Evolutionary conservation across 1,139 yeast species (phyloP), one percentile per base, ranked within the genome.

Genomic region (Waltiozyma sp.): DNA sequence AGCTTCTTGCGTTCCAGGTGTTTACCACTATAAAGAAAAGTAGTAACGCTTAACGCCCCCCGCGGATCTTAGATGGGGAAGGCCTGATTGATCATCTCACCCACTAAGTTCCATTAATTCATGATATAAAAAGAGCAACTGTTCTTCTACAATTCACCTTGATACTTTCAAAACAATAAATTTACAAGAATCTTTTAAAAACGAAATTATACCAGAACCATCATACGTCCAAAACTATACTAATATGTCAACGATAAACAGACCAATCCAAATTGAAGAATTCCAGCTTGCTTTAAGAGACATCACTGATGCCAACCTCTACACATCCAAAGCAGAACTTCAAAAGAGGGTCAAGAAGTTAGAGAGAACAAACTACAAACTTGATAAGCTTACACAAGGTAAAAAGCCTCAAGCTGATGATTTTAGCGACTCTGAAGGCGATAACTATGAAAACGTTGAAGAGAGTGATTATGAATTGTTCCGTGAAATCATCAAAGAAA

Each of bases 201-300:
- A n/a, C n/a, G n/a, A n/a, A n/a, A n/a, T n/a, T n/a, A n/a, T n/a
- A n/a, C n/a, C n/a, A n/a, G n/a, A n/a, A n/a, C n/a, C n/a, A n/a
- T n/a, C n/a, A n/a, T n/a, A n/a, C n/a, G n/a, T n/a, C n/a, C n/a
- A n/a, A n/a, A n/a, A n/a, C n/a, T n/a, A n/a, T n/a, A n/a, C n/a
- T n/a, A n/a, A n/a, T n/a, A 54, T 53, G 58, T 45, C 56, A n/a
- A 41, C 53, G 7, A 44, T 51, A 23, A 45, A 47, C 10, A 52
- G 56, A 48, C 58, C 57, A 6, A 50, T 54, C 4, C 55, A 53
- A 38, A 43, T 52, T 6, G 51, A 49, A 38, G 56, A 54, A 46
- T 54, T 53, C 38, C 41, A 41, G 5, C 41, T 49, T 7, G 47
- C 51, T 2, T 43, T 54, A 16, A 48, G 52, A 23, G 55, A 52